Conservation (phyloP, 139 green algal species). For the Tetratostichococcus sp. region DNA sequence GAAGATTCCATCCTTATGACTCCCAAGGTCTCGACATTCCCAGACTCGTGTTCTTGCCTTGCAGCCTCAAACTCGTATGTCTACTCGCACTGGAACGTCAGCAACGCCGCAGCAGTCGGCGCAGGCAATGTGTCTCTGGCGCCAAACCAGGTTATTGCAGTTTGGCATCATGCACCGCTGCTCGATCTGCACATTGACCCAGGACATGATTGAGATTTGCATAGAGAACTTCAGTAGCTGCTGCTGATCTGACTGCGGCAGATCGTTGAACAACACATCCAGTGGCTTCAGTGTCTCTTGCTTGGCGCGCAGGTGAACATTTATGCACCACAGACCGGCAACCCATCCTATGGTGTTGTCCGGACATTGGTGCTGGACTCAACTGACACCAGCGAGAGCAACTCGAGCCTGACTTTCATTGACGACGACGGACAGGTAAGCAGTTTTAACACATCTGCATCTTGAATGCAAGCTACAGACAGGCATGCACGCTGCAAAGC, state of each 20-base stretch:
- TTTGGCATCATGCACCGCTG: no score
- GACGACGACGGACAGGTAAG: neutral
- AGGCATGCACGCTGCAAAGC: no score
- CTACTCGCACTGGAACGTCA: neutral
- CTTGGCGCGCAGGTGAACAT: constrained; percentile 33
- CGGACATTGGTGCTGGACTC: constrained; percentile 35
- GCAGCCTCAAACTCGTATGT: neutral
- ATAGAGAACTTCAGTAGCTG: no score
- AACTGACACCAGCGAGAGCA: constrained; percentile 5
- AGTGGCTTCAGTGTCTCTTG: neutral
- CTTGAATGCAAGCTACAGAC: no score
- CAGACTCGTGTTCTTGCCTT: neutral
- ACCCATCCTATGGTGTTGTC: constrained; percentile 37
- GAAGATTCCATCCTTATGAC: no score
- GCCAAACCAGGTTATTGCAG: no score
- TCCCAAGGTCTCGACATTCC: no score
- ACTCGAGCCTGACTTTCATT: constrained; percentile 10
- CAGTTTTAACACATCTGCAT: no score
- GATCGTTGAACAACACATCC: neutral
- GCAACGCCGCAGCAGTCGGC: neutral
- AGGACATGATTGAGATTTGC: no score
- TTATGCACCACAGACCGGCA: constrained; percentile 33
- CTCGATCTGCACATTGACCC: no score
- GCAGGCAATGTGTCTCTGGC: no score
- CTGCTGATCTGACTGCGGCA: no score